phyloP scores from a whole-genome alignment of 2,329 filamentous ascomycete species.

The Pseudogymnoascus sp. region DNA sequence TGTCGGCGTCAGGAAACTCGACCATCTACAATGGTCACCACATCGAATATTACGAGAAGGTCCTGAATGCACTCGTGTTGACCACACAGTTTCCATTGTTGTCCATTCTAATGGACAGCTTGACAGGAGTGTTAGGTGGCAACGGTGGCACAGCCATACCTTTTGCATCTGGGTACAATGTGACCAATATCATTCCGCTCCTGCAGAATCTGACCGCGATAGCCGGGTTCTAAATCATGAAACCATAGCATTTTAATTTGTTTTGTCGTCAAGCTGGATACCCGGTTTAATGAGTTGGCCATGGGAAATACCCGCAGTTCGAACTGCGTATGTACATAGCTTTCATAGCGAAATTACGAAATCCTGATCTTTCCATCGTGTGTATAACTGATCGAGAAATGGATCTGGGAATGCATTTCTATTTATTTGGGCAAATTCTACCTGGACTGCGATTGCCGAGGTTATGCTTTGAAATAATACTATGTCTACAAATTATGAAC shows the following conservation, averaged over 20 bases:
- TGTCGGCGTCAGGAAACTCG: slow-evolving; percentile 37
- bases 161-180: background rate
- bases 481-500: background rate
- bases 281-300: background rate
- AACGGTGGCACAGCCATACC: background rate
- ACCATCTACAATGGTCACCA: slow-evolving; percentile 38
- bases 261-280: slow-evolving; percentile 1
- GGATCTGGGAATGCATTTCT: background rate
- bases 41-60: slow-evolving; percentile 39
- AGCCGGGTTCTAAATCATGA: background rate
- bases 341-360: background rate
- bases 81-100: background rate
- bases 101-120: background rate
- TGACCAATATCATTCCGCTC: background rate
- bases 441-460: background rate
- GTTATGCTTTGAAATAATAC: background rate
- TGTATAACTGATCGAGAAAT: background rate
- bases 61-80: slow-evolving; percentile 26
- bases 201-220: background rate
- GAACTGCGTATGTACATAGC: background rate
- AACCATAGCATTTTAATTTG: background rate
- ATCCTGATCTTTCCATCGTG: background rate
- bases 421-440: background rate
- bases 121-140: background rate
- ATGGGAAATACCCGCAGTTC: background rate